Evolutionary conservation across 2,329 filamentous ascomycete genomes (phyloP).

Genomic region (Paraconiothyrium sp.): DNA sequence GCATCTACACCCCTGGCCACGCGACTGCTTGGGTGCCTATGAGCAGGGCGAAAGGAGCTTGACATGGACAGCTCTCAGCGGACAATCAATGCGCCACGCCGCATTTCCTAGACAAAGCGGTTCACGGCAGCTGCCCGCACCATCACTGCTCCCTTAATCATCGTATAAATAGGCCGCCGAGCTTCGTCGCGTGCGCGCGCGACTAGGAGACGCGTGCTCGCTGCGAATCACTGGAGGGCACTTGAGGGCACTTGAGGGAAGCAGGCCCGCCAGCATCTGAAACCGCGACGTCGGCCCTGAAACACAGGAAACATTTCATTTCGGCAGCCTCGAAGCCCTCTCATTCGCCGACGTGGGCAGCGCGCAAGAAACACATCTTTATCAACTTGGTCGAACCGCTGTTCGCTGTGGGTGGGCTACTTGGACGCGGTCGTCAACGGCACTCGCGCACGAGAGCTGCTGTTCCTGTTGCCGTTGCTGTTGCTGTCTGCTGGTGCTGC

Average conservation of each 20-base stretch:
- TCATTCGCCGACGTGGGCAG: conserved; percentile 34
- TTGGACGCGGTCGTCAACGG: conserved; percentile 12
- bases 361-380: conserved; percentile 22
- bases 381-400: conserved; percentile 38
- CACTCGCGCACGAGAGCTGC: conserved; percentile 23
- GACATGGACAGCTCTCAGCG: not conserved
- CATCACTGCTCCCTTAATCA: not conserved
- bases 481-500: conserved; percentile 19
- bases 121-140: not conserved
- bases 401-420: conserved; percentile 24
- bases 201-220: conserved; percentile 8
- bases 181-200: conserved; percentile 8
- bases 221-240: conserved; percentile 12
- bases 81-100: conserved; percentile 11
- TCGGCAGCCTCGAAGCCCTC: conserved; percentile 26
- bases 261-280: conserved; percentile 32
- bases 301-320: conserved; percentile 44
- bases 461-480: conserved; percentile 6
- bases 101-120: not conserved
- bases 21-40: conserved; percentile 8
- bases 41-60: conserved; percentile 9
- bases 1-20: conserved; percentile 24
- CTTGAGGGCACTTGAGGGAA: not conserved
- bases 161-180: conserved; percentile 2
- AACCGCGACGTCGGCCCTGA: conserved; percentile 43